Base-by-base conservation (phyloP, 2,329 filamentous ascomycete genomes). In the Didymella lethalis region DNA sequence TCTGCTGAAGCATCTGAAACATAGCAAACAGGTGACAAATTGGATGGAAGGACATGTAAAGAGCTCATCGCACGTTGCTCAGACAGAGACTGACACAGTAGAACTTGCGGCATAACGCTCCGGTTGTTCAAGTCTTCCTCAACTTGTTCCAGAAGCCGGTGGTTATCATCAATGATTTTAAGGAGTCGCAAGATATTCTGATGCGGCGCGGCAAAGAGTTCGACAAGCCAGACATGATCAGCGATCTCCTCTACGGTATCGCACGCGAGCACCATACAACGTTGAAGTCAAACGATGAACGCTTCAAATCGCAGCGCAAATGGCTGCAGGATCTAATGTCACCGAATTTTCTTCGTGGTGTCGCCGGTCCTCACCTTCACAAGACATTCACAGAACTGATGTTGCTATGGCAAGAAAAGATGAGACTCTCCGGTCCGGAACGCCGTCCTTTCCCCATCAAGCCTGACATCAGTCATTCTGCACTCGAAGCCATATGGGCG, bases 121-220 rank as follows among this genome's bases (percentile, higher is more conserved):
- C 34, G n/a, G 18, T 38, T 38, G n/a, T 18, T 18, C 34, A 38
- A 38, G 34, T 38, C 34, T 18, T 38, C 34, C n/a, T 38, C 34
- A 38, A 38, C 8, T 10, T 38, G 34, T 38, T 38, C 34, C 34
- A 38, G 34, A 38, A 38, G 34, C 34, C 34, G 7, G 34, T 38
- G 7, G 34, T 38, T n/a, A 18, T 38, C 3, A 38, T 38, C 16
- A 18, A 38, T 38, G 34, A 38, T n/a, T 38, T 38, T 10, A 70
- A 71, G 3, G 81, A 82, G 65, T 68, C 71, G 16, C 78, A 82
- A 45, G 64, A 65, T 7, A 64, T 65, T 62, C 75, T 84, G 43
- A 73, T 83, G 26, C 67, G 79, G 5, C 76, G 80, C 1, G 77
- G 80, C 14, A 78, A 77, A 46, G 81, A 83, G 41, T 83, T 83